Evolutionary conservation across 495 filamentous ascomycete species (phyloP), one percentile per base, ranked within the genome.

Genomic region (Neurospora sp.): DNA sequence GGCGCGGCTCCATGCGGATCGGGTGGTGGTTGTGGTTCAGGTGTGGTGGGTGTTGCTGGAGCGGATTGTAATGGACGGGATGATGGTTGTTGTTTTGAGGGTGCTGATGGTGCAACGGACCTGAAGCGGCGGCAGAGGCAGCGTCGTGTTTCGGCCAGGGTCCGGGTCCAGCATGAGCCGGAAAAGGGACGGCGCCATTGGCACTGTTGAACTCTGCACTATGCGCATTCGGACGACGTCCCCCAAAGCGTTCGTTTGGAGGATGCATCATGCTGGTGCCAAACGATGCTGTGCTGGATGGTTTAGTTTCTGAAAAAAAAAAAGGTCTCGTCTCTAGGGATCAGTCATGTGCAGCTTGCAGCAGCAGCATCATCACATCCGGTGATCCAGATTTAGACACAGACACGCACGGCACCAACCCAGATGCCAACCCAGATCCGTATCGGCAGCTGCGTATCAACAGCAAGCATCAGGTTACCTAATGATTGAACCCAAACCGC

Each of bases 71-170:
- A 73, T 76, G 35, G 74, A 77, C 71, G 74, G 77, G 71, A 72
- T 71, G 31, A 69, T 69, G 70, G 75, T 71, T 69, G 40, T 75
- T 59, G 73, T 48, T 71, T 48, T 71, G 72, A 71, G 69, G 75
- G 27, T 74, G 73, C 76, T 75, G 46, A 69, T 74, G 69, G 66
- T 82, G 79, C 74, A 76, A 75, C 71, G 71, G 18, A 66, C 74
- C 42, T 48, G 77, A 69, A 40, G 54, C 54, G 54, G 23, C 46
- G 46, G 75, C 70, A 73, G 72, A 59, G 39, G 66, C 70, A 46
- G 74, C 73, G 72, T 76, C 75, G 70, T 78, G 77, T 81, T 78
- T 77, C 78, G 75, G 73, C 80, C 79, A 76, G 74, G 79, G 79
- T 76, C 74, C 75, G 70, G 48, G 54, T 35, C 54, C 54, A 66